A percentile compares a stretch with the other conserved stretches of the same genome.
These are phyloP conservation scores for Anethum foeniculum DNA, from an alignment of 140 eudicot species.

Conservation along the genomic window DNA sequence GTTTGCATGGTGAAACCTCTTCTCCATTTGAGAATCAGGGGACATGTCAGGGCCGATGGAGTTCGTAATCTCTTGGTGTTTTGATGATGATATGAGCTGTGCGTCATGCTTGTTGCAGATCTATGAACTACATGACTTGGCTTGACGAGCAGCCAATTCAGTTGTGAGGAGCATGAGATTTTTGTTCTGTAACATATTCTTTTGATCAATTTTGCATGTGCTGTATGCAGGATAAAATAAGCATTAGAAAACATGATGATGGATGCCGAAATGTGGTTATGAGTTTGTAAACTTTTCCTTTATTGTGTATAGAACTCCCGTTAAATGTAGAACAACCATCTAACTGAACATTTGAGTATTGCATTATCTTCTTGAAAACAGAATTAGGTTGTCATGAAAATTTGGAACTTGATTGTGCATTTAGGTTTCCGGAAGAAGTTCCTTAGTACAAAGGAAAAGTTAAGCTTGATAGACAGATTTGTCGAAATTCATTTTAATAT, in stretches of 20 bases:
- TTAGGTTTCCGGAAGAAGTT: neutral
- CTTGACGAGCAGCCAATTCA: conserved; percentile 2
- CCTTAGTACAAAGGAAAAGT: too few relatives aligned
- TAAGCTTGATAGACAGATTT: too few relatives aligned
- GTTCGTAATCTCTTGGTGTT: neutral
- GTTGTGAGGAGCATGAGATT: conserved; percentile 15
- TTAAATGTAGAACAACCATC: neutral
- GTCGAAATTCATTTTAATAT: too few relatives aligned
- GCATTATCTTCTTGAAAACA: neutral
- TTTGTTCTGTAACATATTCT: neutral
- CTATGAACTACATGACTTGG: conserved; percentile 5
- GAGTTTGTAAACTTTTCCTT: neutral
- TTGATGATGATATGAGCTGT: neutral
- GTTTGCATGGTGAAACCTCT: neutral
- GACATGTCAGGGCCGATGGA: neutral
- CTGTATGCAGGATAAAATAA: neutral
- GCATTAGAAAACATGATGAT: neutral
- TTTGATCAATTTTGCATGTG: neutral
- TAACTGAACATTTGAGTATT: neutral
- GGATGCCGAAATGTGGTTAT: neutral
- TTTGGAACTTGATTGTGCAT: neutral
- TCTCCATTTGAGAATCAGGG: neutral
- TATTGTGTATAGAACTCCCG: neutral
- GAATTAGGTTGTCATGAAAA: neutral
- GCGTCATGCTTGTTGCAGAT: neutral